phyloP scores from a whole-genome alignment of 768 basidiomycete species.

The Neoboletus subvelutipes region DNA sequence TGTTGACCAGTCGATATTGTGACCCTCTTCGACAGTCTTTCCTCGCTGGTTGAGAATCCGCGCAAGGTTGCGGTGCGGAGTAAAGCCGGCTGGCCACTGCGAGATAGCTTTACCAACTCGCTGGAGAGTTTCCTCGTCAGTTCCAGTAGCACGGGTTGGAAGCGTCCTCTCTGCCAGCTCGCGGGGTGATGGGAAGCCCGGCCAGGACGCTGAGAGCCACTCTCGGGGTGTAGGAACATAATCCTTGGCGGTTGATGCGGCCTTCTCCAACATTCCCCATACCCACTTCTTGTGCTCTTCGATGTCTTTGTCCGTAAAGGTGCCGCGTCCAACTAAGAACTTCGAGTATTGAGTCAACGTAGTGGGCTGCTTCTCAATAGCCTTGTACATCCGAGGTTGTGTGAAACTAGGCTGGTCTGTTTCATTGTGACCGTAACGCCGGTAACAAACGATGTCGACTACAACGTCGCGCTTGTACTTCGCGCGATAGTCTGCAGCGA shows the following conservation, averaged over 20 bases:
- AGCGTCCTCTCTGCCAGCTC: slow-evolving; percentile 90
- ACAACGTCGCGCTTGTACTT: slow-evolving; percentile 99
- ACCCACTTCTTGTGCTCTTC: slow-evolving; percentile 99
- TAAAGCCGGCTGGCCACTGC: slow-evolving; percentile 81
- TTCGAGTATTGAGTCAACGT: slow-evolving; percentile 91
- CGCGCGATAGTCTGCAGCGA: slow-evolving; percentile 96
- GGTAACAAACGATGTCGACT: slow-evolving; percentile 97
- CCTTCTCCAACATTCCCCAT: slow-evolving; percentile 98
- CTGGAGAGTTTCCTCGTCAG: slow-evolving; percentile 71
- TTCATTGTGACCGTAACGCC: slow-evolving; percentile 99
- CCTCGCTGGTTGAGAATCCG: slow-evolving; percentile 88
- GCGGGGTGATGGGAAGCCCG: slow-evolving; percentile 96
- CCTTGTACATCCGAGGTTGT: slow-evolving; percentile 98
- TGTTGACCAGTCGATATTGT: slow-evolving; percentile 96
- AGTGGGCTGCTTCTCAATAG: slow-evolving; percentile 92
- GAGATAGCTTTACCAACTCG: slow-evolving; percentile 87
- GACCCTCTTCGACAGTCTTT: slow-evolving; percentile 88
- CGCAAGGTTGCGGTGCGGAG: slow-evolving; percentile 87
- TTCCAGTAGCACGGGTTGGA: slow-evolving; percentile 87
- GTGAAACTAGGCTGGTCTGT: slow-evolving; percentile 99
- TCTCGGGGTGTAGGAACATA: slow-evolving; percentile 94
- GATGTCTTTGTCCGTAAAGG: slow-evolving; percentile 94
- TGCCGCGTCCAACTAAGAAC: slow-evolving; percentile 84
- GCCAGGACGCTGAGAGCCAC: slow-evolving; percentile 98
- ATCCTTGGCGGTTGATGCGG: slow-evolving; percentile 90